phyloP scores from a whole-genome alignment of 495 filamentous ascomycete genomes.

The Penicillium diatomitis region DNA sequence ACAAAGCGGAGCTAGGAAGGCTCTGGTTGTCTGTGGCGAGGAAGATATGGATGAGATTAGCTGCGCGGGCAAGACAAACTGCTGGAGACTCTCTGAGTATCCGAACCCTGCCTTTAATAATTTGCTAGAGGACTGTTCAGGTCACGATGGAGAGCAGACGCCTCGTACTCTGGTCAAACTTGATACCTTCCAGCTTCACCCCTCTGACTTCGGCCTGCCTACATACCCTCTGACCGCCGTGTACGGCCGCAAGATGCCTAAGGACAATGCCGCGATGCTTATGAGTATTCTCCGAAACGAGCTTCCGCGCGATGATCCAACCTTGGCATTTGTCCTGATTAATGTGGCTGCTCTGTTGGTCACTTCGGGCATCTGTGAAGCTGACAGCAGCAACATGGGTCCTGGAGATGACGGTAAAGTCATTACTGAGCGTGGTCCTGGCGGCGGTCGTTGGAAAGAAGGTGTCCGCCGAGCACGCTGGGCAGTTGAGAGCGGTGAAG shows the following conservation, averaged over 20 bases:
- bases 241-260: constrained; percentile 72
- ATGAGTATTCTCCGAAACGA: constrained; percentile 65
- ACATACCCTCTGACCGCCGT: constrained; percentile 67
- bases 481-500: constrained; percentile 72
- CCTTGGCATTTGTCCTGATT: constrained; percentile 86
- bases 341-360: constrained; percentile 88
- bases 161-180: constrained; percentile 44
- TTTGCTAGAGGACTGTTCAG: constrained; percentile 24
- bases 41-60: constrained; percentile 95
- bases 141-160: constrained; percentile 31
- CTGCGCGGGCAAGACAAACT: constrained; percentile 78
- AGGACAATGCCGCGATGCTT: constrained; percentile 78
- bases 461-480: constrained; percentile 76
- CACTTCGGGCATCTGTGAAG: constrained; percentile 72
- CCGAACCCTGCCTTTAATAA: constrained; percentile 36
- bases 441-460: constrained; percentile 84
- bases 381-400: constrained; percentile 66
- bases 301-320: constrained; percentile 64
- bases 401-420: constrained; percentile 65
- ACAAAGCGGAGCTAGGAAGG: constrained; percentile 69
- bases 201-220: constrained; percentile 76
- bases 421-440: constrained; percentile 69
- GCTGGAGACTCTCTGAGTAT: constrained; percentile 67
- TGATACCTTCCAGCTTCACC: constrained; percentile 65
- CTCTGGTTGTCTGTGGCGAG: constrained; percentile 84